Percentiles rank a stretch among this genome's conserved stretches.
Evolutionary conservation across 345 rosid species (phyloP).

Genomic region (Pseudoturritis turrita): DNA sequence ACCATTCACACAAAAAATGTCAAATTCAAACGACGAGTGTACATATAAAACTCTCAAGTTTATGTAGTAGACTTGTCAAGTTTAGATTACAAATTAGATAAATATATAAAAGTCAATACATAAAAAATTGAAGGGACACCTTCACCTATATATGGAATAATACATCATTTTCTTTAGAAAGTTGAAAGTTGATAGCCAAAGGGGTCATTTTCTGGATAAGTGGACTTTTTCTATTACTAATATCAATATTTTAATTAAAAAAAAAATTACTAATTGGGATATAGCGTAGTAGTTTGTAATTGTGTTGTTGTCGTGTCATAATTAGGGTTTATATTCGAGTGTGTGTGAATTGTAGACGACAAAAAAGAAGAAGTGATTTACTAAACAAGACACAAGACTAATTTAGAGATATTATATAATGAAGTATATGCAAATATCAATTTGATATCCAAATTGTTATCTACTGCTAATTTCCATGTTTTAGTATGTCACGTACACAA

Average conservation of each 20-base stretch:
- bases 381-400: no score
- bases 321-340: no score
- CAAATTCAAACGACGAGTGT: conserved; percentile 3
- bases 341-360: no score
- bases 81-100: neutral
- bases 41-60: neutral
- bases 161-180: neutral
- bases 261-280: neutral
- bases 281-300: neutral
- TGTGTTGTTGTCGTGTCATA: neutral
- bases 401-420: neutral
- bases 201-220: neutral
- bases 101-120: neutral
- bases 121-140: neutral
- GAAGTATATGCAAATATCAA: neutral
- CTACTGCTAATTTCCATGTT: neutral
- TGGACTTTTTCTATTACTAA: neutral
- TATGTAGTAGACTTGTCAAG: neutral
- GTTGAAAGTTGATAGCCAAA: neutral
- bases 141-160: neutral
- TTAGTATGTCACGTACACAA: neutral
- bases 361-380: no score
- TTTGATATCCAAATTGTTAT: neutral
- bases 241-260: neutral
- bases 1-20: neutral